phyloP scores from a whole-genome alignment of 352 stramenopile species.

The Pythium folliculosum region DNA sequence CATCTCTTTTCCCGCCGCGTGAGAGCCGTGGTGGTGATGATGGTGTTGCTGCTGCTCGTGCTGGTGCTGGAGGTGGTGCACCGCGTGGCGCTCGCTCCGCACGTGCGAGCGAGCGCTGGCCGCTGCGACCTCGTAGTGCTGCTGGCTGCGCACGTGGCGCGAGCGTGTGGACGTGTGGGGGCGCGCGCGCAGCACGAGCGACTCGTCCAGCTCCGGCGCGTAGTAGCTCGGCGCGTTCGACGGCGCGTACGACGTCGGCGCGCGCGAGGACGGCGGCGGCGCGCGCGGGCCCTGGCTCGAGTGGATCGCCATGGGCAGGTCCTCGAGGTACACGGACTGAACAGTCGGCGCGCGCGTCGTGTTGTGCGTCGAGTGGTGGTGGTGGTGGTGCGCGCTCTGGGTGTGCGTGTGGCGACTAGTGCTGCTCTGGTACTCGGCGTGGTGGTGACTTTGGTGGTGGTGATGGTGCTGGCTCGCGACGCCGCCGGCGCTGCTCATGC shows the following conservation, averaged over 20 bases:
- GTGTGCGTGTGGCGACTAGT: conserved; percentile 38
- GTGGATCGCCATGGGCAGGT: conserved; percentile 19
- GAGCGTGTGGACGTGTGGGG: not conserved
- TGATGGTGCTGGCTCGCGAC: conserved; percentile 17
- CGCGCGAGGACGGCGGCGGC: not conserved
- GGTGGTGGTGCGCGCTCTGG: conserved; percentile 20
- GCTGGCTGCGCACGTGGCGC: conserved; percentile 10
- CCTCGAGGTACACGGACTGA: conserved; percentile 29
- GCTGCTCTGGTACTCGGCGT: conserved; percentile 20
- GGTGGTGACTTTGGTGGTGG: conserved; percentile 3
- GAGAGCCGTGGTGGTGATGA: conserved; percentile 2
- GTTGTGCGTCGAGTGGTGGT: conserved; percentile 33
- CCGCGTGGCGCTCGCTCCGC: conserved; percentile 20
- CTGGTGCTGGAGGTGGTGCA: conserved; percentile 3
- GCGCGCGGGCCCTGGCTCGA: conserved; percentile 16
- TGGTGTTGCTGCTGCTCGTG: conserved; percentile 9
- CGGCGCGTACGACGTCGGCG: conserved; percentile 13
- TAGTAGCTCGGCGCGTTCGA: conserved; percentile 24
- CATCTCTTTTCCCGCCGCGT: not conserved
- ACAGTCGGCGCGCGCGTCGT: conserved; percentile 20
- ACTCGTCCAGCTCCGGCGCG: conserved; percentile 20
- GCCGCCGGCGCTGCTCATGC: conserved; percentile 1
- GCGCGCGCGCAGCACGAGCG: not conserved
- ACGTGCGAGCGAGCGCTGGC: not conserved
- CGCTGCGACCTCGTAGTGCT: conserved; percentile 8